Conservation (phyloP, 371 early-diverging fungal genomes). For the Circinella umbellata region DNA sequence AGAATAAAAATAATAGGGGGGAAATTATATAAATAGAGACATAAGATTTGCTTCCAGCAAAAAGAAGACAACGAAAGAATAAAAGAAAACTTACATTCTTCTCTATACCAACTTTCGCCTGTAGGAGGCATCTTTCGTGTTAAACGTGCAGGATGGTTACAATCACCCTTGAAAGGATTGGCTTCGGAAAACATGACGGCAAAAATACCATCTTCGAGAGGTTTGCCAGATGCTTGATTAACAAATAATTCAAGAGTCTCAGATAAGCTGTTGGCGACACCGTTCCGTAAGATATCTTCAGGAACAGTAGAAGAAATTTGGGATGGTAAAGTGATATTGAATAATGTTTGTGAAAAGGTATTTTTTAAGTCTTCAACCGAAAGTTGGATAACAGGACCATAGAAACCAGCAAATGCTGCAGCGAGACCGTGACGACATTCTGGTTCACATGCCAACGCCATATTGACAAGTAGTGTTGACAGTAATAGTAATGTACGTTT, state of each 20-base stretch:
- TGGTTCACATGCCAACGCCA: constrained; percentile 57
- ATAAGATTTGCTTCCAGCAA: too few relatives aligned
- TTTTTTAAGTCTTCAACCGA: constrained; percentile 33
- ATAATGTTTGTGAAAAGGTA: constrained; percentile 33
- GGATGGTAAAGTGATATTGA: constrained; percentile 30
- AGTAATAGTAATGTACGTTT: constrained; percentile 6
- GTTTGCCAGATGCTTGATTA: constrained; percentile 29
- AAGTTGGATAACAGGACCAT: constrained; percentile 39
- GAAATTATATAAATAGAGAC: neutral
- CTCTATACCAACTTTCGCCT: constrained; percentile 60
- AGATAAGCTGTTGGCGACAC: constrained; percentile 26
- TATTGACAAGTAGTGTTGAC: neutral
- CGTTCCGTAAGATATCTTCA: constrained; percentile 35
- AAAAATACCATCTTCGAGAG: constrained; percentile 46
- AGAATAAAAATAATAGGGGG: too few relatives aligned
- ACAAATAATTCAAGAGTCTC: constrained; percentile 18
- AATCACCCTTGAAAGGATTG: constrained; percentile 69
- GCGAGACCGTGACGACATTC: constrained; percentile 62
- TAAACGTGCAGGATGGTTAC: constrained; percentile 60
- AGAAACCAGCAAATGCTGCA: constrained; percentile 55
- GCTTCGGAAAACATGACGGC: constrained; percentile 60
- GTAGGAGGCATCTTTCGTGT: constrained; percentile 55
- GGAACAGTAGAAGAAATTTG: constrained; percentile 34
- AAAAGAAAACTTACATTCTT: constrained; percentile 51
- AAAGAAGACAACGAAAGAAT: too few relatives aligned